phyloP scores from a whole-genome alignment of 176 grass and related monocot genomes.

The Rhynchospora tenuis region DNA sequence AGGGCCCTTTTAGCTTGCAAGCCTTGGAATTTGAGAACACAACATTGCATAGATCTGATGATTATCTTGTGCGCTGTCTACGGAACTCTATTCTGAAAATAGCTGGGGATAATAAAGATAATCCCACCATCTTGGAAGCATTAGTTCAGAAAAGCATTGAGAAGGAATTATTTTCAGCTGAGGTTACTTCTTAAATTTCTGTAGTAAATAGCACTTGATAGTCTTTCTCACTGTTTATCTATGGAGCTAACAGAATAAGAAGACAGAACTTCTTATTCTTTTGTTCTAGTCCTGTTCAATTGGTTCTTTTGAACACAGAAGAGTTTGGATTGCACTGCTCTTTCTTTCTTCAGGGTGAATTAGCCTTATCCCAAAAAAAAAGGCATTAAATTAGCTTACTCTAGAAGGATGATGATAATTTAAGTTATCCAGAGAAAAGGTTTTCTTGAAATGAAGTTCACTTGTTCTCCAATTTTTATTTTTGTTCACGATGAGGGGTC shows the following conservation, averaged over 20 bases:
- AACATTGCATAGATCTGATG: slow-evolving; percentile 29
- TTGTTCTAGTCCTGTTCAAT: neutral
- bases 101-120: slow-evolving; percentile 52
- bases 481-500: neutral
- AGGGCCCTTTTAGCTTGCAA: slow-evolving; percentile 93
- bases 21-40: slow-evolving; percentile 29
- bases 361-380: neutral
- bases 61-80: slow-evolving; percentile 45
- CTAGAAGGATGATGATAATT: neutral
- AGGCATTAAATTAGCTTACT: neutral
- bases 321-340: neutral
- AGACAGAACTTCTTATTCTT: neutral
- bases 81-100: slow-evolving; percentile 56
- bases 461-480: neutral
- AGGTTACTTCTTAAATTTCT: slow-evolving; percentile 46
- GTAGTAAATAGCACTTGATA: slow-evolving; percentile 1
- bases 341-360: neutral
- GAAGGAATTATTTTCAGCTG: slow-evolving; percentile 78
- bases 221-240: neutral
- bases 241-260: neutral
- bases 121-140: slow-evolving; percentile 68
- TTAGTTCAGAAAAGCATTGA: slow-evolving; percentile 86
- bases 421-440: neutral
- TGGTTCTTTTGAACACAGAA: neutral
- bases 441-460: neutral